Evolutionary conservation across 2,329 filamentous ascomycete species (phyloP).

Genomic region (Trichoderma sp.): DNA sequence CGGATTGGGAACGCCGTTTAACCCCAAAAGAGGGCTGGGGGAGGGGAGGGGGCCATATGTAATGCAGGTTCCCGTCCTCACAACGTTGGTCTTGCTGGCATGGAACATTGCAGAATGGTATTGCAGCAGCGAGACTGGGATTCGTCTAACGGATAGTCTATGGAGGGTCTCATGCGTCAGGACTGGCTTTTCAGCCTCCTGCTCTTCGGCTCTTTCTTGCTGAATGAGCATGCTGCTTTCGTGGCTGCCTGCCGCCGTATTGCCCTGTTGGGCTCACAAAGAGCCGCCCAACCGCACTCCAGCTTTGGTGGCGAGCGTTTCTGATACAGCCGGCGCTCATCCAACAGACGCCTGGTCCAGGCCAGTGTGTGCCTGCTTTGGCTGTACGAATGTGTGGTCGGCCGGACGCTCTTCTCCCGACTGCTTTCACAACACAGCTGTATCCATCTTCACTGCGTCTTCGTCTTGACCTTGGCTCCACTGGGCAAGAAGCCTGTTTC

Average conservation of each 20-base stretch:
- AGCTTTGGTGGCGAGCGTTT: background rate
- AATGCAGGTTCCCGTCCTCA: no score
- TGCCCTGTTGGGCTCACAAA: background rate
- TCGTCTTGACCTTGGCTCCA: conserved; percentile 40
- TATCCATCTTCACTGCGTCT: conserved; percentile 38
- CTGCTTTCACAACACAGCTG: background rate
- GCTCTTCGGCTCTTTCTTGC: background rate
- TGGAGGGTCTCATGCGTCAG: background rate
- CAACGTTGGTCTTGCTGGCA: no score
- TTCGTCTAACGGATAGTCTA: background rate
- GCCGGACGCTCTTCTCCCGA: background rate
- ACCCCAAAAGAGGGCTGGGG: no score
- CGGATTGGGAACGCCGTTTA: no score
- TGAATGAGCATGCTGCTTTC: background rate
- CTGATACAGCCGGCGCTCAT: background rate
- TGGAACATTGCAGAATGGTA: no score
- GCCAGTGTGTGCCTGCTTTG: background rate
- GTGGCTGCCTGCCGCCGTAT: background rate
- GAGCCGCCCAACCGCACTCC: background rate
- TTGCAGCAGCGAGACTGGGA: no score
- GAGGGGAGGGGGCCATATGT: no score
- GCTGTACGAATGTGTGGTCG: background rate
- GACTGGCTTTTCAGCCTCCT: background rate
- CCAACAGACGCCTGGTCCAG: background rate
- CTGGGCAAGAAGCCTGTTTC: conserved; percentile 58